Evolutionary conservation across 2,329 filamentous ascomycete genomes (phyloP), one percentile per base, ranked within the genome.

Genomic region (Didymella glomerata): DNA sequence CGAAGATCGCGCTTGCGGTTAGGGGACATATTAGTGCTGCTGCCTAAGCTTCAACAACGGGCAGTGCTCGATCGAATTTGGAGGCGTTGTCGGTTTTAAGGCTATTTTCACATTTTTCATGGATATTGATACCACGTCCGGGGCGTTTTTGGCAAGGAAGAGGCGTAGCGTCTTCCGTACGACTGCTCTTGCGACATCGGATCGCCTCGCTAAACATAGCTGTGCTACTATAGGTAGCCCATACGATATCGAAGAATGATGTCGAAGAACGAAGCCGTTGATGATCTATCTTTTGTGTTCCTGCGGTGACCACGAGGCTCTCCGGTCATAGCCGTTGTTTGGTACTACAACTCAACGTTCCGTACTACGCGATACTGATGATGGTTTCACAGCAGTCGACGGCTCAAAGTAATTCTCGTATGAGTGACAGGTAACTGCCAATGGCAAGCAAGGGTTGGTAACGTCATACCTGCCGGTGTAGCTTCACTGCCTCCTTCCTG

Each of bases 1-100:
- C 73, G 8, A 65, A 72, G 25, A 49, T 72, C 36, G 76, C 76
- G 28, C 54, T 78, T 60, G 57, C 65, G 41, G 61, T 73, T 25
- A 78, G 66, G 42, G 66, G 68, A 28, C 59, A 57, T n/a, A 51
- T 67, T 16, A 36, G 57, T 52, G 57, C 48, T 42, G 68, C 65
- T 55, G 59, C 63, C 14, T 71, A 45, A 62, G 30, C 11, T 41
- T 4, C 10, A n/a, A 13, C 16, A 28, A 28, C 11, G 1, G 25
- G 20, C 7, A 27, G 6, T n/a, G 2, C n/a, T 53, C 5, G 30
- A 25, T 27, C 30, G 3, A 22, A 2, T 14, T 30, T 22, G 14
- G 11, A 13, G 48, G 48, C 49, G 55, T 58, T 53, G 16, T 42
- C 24, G 36, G 18, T 24, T 46, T 25, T 32, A 32, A 38, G 30